Percentiles rank a stretch among this genome's conserved stretches.
phyloP scores from a whole-genome alignment of 2,329 filamentous ascomycete species.

The Aureobasidium sp. region DNA sequence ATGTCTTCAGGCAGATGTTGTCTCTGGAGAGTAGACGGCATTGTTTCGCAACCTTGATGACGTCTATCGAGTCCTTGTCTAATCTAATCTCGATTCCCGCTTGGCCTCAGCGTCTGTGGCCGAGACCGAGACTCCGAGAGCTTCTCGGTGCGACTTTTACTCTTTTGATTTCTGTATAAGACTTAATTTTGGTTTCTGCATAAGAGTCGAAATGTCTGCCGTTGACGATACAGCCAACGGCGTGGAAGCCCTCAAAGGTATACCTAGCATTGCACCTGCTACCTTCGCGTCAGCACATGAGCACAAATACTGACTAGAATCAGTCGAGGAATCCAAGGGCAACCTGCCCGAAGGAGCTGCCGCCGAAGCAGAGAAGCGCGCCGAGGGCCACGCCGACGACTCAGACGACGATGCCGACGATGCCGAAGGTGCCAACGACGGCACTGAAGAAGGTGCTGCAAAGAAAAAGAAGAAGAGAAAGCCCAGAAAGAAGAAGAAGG shows the following conservation, averaged over 20 bases:
- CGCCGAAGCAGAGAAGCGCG: conserved; percentile 19
- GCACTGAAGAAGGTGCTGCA: conserved; percentile 27
- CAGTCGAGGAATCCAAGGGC: conserved; percentile 17
- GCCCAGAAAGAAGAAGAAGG: conserved; percentile 36
- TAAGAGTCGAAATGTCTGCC: neutral
- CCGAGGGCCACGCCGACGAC: conserved; percentile 29
- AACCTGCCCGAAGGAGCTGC: conserved; percentile 16
- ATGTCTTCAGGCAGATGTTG: neutral
- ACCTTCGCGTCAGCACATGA: neutral
- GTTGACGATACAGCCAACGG: neutral
- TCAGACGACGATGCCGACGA: conserved; percentile 33
- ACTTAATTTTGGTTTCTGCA: neutral
- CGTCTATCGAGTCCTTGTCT: neutral
- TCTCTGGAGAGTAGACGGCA: neutral
- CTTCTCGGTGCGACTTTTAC: conserved; percentile 1
- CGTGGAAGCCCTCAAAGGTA: conserved; percentile 14
- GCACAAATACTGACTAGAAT: neutral
- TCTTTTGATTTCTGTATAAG: neutral
- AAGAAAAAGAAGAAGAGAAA: conserved; percentile 44
- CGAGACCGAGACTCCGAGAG: neutral
- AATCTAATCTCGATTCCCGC: conserved; percentile 7
- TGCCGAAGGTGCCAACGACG: conserved; percentile 31
- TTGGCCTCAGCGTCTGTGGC: neutral
- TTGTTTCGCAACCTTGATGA: neutral
- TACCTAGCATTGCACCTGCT: no score